Conservation (phyloP, 495 filamentous ascomycete species). For the Penicillium paradoxum region DNA sequence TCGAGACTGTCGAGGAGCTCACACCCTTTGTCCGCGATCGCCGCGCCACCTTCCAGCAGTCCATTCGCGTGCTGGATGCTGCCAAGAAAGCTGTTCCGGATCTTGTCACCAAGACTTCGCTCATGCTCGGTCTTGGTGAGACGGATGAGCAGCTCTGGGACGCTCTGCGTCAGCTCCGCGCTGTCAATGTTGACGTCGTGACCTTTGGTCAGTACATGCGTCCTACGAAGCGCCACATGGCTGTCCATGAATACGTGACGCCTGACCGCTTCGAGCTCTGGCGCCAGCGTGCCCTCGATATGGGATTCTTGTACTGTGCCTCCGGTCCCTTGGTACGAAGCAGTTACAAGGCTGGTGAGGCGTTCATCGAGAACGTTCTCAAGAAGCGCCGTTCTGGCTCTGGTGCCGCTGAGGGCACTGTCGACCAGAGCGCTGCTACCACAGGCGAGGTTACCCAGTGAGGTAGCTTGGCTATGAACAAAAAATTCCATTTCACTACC, state of each 20-base stretch:
- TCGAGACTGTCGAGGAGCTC: constrained; percentile 89
- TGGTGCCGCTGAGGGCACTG: constrained; percentile 19
- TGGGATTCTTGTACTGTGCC: constrained; percentile 96
- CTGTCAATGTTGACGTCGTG: constrained; percentile 81
- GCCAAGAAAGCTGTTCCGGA: constrained; percentile 70
- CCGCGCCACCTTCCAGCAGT: constrained; percentile 83
- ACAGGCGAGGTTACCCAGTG: constrained; percentile 29
- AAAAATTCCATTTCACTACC: neutral
- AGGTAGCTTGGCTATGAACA: constrained; percentile 9
- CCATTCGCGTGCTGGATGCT: constrained; percentile 69
- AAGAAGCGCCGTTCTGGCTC: constrained; percentile 65
- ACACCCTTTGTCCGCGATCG: constrained; percentile 89
- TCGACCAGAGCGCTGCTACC: constrained; percentile 16
- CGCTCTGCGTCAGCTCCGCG: constrained; percentile 73
- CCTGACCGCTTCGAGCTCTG: constrained; percentile 87
- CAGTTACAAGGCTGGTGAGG: constrained; percentile 95
- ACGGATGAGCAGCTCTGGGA: constrained; percentile 83
- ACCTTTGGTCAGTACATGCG: constrained; percentile 99
- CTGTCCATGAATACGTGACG: constrained; percentile 89
- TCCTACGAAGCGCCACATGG: constrained; percentile 94
- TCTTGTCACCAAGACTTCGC: constrained; percentile 92
- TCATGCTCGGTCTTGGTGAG: constrained; percentile 95
- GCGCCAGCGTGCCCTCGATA: constrained; percentile 81
- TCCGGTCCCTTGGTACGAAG: constrained; percentile 88
- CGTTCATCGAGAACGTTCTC: constrained; percentile 97